Evolutionary conservation across 208 protist genomes (phyloP), one percentile per base, ranked within the genome.

Genomic region (Leishmania lainsoni): DNA sequence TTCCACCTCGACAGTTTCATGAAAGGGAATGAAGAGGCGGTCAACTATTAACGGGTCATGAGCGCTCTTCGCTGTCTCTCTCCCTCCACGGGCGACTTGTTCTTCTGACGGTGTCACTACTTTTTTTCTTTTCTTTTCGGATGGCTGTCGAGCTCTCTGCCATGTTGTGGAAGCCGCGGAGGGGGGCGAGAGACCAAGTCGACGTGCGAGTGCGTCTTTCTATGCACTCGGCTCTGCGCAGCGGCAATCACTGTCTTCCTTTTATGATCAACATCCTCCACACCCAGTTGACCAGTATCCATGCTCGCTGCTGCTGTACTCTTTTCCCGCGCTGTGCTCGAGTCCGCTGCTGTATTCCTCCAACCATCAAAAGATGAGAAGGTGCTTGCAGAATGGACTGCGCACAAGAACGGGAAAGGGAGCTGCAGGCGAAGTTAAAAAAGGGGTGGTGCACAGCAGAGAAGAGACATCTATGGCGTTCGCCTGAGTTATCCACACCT

Each of bases 101-200:
- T 48, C 20, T 48, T 48, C 9, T 10, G 66, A 42, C 20, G 4
- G 22, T 48, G 66, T 39, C 29, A 4, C 29, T 16, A 71, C 8
- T 76, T 39, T 81, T 81, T 69, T 75, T 65, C 39, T 59, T 35
- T 80, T 81, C 73, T 66, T 75, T 65, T 75, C 52, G 78, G 78
- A 71, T 78, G 16, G 58, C 54, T 78, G 39, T 78, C 45, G 26
- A 42, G 52, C 26, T 61, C 2, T 76, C 29, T 75, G 16, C 58
- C 29, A 16, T 61, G 66, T 42, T 35, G 71, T 58, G 48, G n/a
- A 35, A 75, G 32, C 35, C 9, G 48, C 29, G 29, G n/a, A 39
- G 66, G 66, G 66, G 66, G 66, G 39, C 0, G 63, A 68, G 32
- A 3, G 26, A 20, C 5, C 17, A 39, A n/a, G 39, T 49, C 66